Evolutionary conservation across 2,329 filamentous ascomycete species (phyloP).

Genomic region (Claviceps sp.): DNA sequence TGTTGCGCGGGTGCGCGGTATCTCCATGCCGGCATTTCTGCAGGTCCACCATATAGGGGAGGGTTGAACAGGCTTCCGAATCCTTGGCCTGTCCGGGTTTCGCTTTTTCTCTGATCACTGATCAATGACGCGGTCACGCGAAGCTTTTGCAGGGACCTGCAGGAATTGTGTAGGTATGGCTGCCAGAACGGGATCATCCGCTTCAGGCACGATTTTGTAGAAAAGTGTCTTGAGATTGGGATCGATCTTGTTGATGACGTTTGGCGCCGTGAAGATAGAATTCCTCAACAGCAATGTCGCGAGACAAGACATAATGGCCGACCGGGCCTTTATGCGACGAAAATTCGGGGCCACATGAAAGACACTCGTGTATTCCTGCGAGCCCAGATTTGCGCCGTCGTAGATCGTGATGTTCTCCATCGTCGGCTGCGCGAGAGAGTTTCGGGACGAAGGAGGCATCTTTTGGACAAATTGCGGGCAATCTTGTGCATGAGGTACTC

Average conservation of each 20-base stretch:
- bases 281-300: slow-evolving; percentile 51
- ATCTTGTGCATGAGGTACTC: slow-evolving; percentile 43
- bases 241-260: slow-evolving; percentile 51
- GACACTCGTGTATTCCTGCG: slow-evolving; percentile 67
- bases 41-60: slow-evolving; percentile 53
- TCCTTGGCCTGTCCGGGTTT: slow-evolving; percentile 59
- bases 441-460: slow-evolving; percentile 37
- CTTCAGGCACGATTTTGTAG: slow-evolving; percentile 51
- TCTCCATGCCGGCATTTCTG: slow-evolving; percentile 68
- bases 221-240: slow-evolving; percentile 62
- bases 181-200: slow-evolving; percentile 56
- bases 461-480: slow-evolving; percentile 46
- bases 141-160: slow-evolving; percentile 57
- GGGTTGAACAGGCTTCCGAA: slow-evolving; percentile 66
- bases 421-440: slow-evolving; percentile 40
- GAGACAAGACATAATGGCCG: slow-evolving; percentile 69
- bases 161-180: slow-evolving; percentile 52
- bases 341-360: slow-evolving; percentile 62
- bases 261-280: slow-evolving; percentile 78
- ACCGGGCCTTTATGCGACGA: slow-evolving; percentile 60
- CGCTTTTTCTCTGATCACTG: slow-evolving; percentile 45
- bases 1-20: slow-evolving; percentile 51
- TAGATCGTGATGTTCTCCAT: slow-evolving; percentile 41
- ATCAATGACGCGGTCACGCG: slow-evolving; percentile 36
- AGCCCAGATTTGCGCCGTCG: slow-evolving; percentile 50